Percentiles rank a stretch among this genome's conserved stretches.
phyloP scores from a whole-genome alignment of 345 rosid species.

The Citrus medica region DNA sequence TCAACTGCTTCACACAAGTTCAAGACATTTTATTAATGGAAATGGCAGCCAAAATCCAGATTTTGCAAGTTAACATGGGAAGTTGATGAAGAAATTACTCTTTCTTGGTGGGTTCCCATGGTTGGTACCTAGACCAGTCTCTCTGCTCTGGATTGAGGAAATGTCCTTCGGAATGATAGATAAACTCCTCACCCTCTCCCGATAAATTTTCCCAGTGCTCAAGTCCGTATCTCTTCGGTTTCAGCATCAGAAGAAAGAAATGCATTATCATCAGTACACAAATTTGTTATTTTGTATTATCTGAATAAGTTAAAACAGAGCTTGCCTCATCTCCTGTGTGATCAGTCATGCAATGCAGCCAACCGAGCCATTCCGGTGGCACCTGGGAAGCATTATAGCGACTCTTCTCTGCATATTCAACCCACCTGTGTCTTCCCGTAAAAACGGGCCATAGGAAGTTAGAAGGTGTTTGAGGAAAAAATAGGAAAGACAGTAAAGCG shows the following conservation, averaged over 20 bases:
- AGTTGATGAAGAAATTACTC: slow-evolving; percentile 25
- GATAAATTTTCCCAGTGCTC: slow-evolving; percentile 92
- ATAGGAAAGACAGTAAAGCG: too few relatives aligned
- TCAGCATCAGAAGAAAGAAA: slow-evolving; percentile 63
- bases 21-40: slow-evolving; percentile 19
- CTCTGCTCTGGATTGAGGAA: slow-evolving; percentile 87
- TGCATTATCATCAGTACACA: background rate
- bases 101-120: slow-evolving; percentile 80
- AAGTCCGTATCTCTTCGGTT: slow-evolving; percentile 81
- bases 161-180: slow-evolving; percentile 96
- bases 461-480: too few relatives aligned
- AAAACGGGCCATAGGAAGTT: slow-evolving; percentile 3
- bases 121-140: slow-evolving; percentile 91
- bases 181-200: slow-evolving; percentile 77
- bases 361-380: slow-evolving; percentile 99
- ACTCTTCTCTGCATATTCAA: slow-evolving; percentile 77
- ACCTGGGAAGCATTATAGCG: slow-evolving; percentile 97
- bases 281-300: background rate
- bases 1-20: slow-evolving; percentile 1
- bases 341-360: slow-evolving; percentile 93
- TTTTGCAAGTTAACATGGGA: background rate
- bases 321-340: slow-evolving; percentile 95
- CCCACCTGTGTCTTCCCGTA: slow-evolving; percentile 93
- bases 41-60: background rate
- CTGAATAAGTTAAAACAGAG: background rate